Conservation (phyloP, 1,139 yeast species). For the Diutina neorugosa region DNA sequence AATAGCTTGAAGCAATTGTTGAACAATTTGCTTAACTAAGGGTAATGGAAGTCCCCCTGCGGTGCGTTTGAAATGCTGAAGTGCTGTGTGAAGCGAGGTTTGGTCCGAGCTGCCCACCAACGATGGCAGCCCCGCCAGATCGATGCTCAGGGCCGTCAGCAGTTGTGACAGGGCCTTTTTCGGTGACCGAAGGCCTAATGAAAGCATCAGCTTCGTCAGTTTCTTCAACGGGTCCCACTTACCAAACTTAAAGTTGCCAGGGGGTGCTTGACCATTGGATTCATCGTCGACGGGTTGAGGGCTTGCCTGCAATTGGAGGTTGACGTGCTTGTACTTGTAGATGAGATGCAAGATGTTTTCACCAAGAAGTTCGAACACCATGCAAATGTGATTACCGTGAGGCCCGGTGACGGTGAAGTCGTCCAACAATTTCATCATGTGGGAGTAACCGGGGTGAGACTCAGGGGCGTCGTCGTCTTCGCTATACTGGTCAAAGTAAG, state of each 20-base stretch:
- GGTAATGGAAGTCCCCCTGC: slow-evolving; percentile 58
- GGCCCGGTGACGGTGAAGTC: slow-evolving; percentile 61
- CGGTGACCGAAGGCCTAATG: background rate
- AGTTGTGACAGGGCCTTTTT: background rate
- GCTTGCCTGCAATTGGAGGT: background rate
- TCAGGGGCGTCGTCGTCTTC: slow-evolving; percentile 18
- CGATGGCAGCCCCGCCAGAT: background rate
- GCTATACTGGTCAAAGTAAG: slow-evolving; percentile 6
- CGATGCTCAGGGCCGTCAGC: background rate
- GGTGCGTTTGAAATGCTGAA: slow-evolving; percentile 4
- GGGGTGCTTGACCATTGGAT: background rate
- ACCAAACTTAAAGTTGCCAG: background rate
- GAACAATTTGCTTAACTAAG: slow-evolving; percentile 70
- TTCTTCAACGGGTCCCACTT: slow-evolving; percentile 1
- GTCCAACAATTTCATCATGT: slow-evolving; percentile 53
- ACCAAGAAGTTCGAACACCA: slow-evolving; percentile 85
- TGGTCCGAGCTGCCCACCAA: background rate
- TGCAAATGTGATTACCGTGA: slow-evolving; percentile 65
- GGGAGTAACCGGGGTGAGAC: slow-evolving; percentile 56
- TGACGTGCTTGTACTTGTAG: slow-evolving; percentile 35
- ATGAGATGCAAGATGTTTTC: slow-evolving; percentile 67
- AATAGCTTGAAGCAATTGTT: slow-evolving; percentile 62
- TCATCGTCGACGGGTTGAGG: background rate
- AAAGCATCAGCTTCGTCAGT: slow-evolving; percentile 2
- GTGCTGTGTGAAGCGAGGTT: background rate